Evolutionary conservation across 257 asterid species (phyloP), one percentile per base, ranked within the genome.

Genomic region (Gentiana straminea): DNA sequence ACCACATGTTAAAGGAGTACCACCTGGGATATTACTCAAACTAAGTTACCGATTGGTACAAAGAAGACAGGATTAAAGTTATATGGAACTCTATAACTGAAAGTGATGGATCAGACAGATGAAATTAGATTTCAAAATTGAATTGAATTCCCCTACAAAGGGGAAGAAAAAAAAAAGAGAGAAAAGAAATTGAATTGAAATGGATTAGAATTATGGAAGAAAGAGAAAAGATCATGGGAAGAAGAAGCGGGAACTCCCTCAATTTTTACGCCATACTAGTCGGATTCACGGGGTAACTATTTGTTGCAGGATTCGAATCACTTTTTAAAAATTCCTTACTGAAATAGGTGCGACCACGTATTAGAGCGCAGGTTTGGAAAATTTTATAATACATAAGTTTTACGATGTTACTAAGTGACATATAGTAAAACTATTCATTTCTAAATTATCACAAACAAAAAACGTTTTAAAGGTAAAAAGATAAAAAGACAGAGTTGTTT

Each of bases 241-340:
- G 12, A 57, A 12, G 33, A 12, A 1, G 62, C 15, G n/a, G 49
- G 66, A 62, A 13, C 24, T 13, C 24, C 55, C 56, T 58, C 60
- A 60, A 50, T 51, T 65, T 66, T 13, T 41, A 61, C 66, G 75
- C 69, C 75, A 57, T 33, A 15, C 43, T 68, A 43, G 52, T 73
- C 66, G 72, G 61, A 37, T 39, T 44, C 55, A 46, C 41, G 37
- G 35, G 52, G 63, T 41, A 49, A 41, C 46, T 33, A 48, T 48
- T 49, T 60, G 15, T 7, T 8, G 38, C 46, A 41, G 46, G 44
- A 41, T 15, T 15, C 24, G 24, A 0, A 15, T 15, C 24, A 15
- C 24, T 15, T 15, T 15, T 15, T 15, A 15, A 15, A 15, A 15
- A 15, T 15, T 15, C 24, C 24, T 15, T 15, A 15, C 0, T 15